Percentiles rank a stretch among this genome's conserved stretches.
Evolutionary conservation across 352 stramenopile genomes (phyloP).

Genomic region (Globisporangium megalacanthum): DNA sequence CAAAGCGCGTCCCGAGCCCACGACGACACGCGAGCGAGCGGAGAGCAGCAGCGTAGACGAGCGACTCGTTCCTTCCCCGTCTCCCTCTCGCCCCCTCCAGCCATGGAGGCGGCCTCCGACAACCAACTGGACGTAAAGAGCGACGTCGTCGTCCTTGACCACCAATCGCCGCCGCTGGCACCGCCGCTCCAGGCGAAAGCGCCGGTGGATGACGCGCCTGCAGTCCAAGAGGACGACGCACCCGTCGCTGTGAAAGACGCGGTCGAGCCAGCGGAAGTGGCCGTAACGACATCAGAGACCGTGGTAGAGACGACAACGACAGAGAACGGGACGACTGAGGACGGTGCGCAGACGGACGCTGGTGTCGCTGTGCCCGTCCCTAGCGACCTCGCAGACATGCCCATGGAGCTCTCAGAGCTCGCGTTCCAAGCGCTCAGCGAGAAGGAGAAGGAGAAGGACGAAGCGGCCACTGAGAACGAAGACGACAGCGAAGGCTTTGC

Average conservation of each 20-base stretch:
- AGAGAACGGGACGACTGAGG: not conserved
- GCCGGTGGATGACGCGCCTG: too few relatives aligned
- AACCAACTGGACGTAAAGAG: too few relatives aligned
- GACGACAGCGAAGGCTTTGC: slow-evolving; percentile 3
- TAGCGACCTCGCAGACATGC: not conserved
- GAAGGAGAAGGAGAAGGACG: too few relatives aligned
- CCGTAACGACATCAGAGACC: slow-evolving; percentile 4
- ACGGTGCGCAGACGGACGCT: not conserved
- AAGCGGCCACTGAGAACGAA: not conserved
- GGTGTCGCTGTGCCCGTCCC: not conserved
- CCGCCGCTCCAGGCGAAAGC: too few relatives aligned
- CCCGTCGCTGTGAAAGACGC: not conserved
- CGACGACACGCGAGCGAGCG: too few relatives aligned
- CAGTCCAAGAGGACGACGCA: not conserved
- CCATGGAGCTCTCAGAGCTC: slow-evolving; percentile 6
- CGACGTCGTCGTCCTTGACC: too few relatives aligned
- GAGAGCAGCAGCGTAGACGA: too few relatives aligned
- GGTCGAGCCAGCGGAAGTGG: not conserved
- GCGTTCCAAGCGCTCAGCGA: not conserved
- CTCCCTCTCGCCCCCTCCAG: too few relatives aligned
- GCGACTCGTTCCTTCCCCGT: too few relatives aligned
- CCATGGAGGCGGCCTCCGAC: too few relatives aligned
- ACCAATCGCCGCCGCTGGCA: too few relatives aligned
- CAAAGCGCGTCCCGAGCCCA: too few relatives aligned
- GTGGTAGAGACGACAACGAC: not conserved